Evolutionary conservation across 805 yeast species (phyloP), one percentile per base, ranked within the genome.

Genomic region (Starmerella lactis-condensi): DNA sequence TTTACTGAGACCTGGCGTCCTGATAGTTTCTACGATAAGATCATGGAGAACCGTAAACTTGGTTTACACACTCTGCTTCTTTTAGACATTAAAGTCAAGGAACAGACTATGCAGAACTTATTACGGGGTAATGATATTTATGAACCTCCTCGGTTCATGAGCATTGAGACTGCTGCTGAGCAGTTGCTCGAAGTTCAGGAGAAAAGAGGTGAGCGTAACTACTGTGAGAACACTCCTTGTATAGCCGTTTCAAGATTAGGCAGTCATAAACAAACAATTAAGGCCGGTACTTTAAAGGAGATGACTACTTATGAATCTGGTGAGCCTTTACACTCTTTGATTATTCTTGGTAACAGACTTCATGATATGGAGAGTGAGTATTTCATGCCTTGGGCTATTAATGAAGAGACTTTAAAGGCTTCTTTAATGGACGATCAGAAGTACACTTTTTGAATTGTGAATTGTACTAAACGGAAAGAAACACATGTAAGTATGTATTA

Each of bases 81-180:
- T 37, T 61, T 85, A 29, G 98, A 85, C 51, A 85, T 85, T 53
- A 85, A 85, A 53, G 98, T 85, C 27, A 89, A 89, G 54, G 98
- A 85, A 53, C 98, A 89, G 56, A 79, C 91, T 50, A 66, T 82
- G 39, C 93, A 83, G 48, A 85, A 83, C 51, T 69, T 85, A 72
- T 91, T 93, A 28, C 67, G 93, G 38, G 96, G 96, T 2, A 68
- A 89, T 53, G 58, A 75, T 29, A 78, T 85, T 22, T 85, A 79
- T 51, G 98, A 85, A 54, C 96, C 96, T 22, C 98, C 98, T 30
- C 66, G 98, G 51, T 85, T 82, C 57, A 85, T 85, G 98, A 67
- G 72, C 39, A 82, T 89, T 41, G 68, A 74, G 32, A 79, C 91
- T 29, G 93, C 94, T 37, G 83, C 93, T 24, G 64, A 66, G 36